phyloP scores from a whole-genome alignment of 345 rosid genomes.

The Camelina hispida region DNA sequence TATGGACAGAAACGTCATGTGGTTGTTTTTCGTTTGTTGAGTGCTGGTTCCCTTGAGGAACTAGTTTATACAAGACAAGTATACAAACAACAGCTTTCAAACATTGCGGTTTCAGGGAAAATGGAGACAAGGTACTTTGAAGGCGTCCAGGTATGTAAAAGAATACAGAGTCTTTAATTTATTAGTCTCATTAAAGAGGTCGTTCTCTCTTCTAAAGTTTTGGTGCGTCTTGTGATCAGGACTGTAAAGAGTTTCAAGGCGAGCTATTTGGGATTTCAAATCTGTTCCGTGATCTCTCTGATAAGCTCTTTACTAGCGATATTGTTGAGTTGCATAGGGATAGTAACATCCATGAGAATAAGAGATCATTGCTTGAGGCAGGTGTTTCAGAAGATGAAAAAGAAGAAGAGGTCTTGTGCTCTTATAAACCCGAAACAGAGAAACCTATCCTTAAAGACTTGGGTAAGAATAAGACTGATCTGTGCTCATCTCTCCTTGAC shows the following conservation, averaged over 20 bases:
- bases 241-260: slow-evolving; percentile 91
- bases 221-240: slow-evolving; percentile 54
- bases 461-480: slow-evolving; percentile 53
- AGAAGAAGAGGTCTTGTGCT: slow-evolving; percentile 28
- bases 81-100: slow-evolving; percentile 94
- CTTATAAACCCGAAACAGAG: slow-evolving; percentile 23
- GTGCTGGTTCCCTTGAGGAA: slow-evolving; percentile 97
- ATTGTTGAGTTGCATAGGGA: slow-evolving; percentile 62
- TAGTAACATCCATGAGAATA: slow-evolving; percentile 42
- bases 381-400: slow-evolving; percentile 33
- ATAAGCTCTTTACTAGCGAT: slow-evolving; percentile 86
- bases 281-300: slow-evolving; percentile 88
- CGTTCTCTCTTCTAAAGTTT: slow-evolving; percentile 15
- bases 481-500: neutral
- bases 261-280: slow-evolving; percentile 95
- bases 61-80: slow-evolving; percentile 88
- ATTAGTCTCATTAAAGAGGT: neutral
- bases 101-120: slow-evolving; percentile 95
- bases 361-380: slow-evolving; percentile 23
- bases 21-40: slow-evolving; percentile 89
- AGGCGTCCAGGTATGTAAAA: slow-evolving; percentile 79
- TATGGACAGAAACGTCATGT: slow-evolving; percentile 96
- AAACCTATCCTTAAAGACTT: slow-evolving; percentile 58
- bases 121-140: slow-evolving; percentile 93
- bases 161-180: neutral